Conservation (phyloP, 1,284 basidiomycete species). For the Trametes pubescens region DNA sequence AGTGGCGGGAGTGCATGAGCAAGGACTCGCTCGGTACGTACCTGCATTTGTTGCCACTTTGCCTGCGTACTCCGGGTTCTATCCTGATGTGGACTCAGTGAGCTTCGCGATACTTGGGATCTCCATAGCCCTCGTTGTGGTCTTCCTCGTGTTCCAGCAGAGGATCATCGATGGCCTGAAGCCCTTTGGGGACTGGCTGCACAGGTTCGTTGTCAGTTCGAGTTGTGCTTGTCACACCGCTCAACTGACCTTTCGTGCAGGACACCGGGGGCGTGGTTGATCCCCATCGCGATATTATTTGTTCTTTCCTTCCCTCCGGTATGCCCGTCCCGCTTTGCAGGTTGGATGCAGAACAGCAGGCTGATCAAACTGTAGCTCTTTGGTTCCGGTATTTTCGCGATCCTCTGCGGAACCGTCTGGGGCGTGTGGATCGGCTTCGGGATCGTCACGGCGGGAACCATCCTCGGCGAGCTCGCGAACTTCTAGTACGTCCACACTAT, state of each 20-base stretch:
- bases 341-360: too few species aligned
- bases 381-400: slow-evolving; percentile 79
- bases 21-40: slow-evolving; percentile 19
- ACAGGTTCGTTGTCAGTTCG: slow-evolving; percentile 42
- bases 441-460: slow-evolving; percentile 72
- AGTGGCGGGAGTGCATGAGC: slow-evolving; percentile 16
- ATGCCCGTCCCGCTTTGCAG: slow-evolving; percentile 29
- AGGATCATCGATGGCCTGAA: slow-evolving; percentile 65
- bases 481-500: slow-evolving; percentile 59
- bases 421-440: slow-evolving; percentile 73
- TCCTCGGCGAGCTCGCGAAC: slow-evolving; percentile 74
- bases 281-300: slow-evolving; percentile 83
- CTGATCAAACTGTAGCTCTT: slow-evolving; percentile 56
- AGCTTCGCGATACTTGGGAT: slow-evolving; percentile 32
- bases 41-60: too few species aligned
- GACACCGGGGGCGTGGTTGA: slow-evolving; percentile 69
- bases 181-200: slow-evolving; percentile 61
- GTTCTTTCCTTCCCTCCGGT: slow-evolving; percentile 82
- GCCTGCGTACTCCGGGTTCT: not conserved
- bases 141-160: slow-evolving; percentile 60
- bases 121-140: slow-evolving; percentile 49
- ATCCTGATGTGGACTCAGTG: not conserved
- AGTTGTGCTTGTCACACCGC: not conserved
- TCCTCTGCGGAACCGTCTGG: slow-evolving; percentile 79
- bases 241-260: slow-evolving; percentile 23